Percentiles rank a stretch among this genome's conserved stretches.
These are phyloP conservation scores for Bocquillonia castaneifolia DNA, from an alignment of 441 rosid species.

Conservation along the genomic window DNA sequence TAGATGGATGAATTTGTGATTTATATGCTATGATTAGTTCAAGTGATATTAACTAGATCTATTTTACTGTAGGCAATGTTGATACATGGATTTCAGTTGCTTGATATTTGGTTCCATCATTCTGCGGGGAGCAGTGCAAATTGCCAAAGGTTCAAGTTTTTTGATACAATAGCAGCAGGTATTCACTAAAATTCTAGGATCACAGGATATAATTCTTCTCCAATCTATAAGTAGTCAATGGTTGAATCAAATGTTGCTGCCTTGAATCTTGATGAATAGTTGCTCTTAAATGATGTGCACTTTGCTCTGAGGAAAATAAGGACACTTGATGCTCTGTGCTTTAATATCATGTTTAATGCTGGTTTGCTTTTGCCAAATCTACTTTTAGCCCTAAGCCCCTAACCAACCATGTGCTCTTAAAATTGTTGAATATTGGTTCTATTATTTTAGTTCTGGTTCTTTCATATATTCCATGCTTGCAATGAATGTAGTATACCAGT, in stretches of 20 bases:
- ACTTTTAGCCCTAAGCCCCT: not conserved
- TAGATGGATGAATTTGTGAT: not conserved
- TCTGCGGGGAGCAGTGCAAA: slow-evolving; percentile 51
- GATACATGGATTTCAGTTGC: slow-evolving; percentile 94
- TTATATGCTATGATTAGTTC: not conserved
- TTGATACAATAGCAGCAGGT: slow-evolving; percentile 80
- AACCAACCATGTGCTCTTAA: not conserved
- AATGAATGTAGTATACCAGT: not conserved
- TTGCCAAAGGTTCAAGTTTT: slow-evolving; percentile 63
- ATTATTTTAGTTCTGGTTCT: not conserved
- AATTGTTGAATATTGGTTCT: slow-evolving; percentile 1
- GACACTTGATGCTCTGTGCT: not conserved
- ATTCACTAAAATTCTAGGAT: slow-evolving; percentile 12
- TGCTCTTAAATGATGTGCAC: not conserved
- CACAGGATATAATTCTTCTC: not conserved
- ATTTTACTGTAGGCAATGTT: slow-evolving; percentile 62
- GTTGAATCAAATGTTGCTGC: not conserved
- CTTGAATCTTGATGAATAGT: not conserved
- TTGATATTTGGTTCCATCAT: slow-evolving; percentile 88
- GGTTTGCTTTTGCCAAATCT: not conserved
- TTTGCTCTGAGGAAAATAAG: not conserved
- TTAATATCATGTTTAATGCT: too few species aligned
- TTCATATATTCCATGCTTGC: not conserved
- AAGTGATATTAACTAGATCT: slow-evolving; percentile 12
- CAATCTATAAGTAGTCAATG: not conserved